These are phyloP conservation scores for Lantana camara DNA, from an alignment of 257 asterid species.

Conservation along the genomic window DNA sequence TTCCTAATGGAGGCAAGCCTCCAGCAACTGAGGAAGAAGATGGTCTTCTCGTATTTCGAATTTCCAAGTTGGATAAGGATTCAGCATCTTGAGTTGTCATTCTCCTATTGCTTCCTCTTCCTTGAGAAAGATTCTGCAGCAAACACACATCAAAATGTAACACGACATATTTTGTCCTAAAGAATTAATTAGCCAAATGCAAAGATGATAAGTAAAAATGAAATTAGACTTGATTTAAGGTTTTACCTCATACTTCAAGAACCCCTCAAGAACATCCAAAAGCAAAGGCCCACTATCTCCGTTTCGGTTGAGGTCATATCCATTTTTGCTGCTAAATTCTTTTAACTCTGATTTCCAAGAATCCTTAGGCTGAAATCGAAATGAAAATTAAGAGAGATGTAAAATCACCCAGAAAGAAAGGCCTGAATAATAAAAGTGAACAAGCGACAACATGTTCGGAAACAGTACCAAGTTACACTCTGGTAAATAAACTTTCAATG, in stretches of 20 bases:
- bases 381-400: conserved; percentile 15
- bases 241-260: conserved; percentile 93
- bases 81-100: conserved; percentile 56
- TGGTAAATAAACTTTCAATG: conserved; percentile 83
- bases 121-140: conserved; percentile 88
- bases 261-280: conserved; percentile 97
- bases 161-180: neutral
- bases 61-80: conserved; percentile 58
- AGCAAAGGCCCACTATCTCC: conserved; percentile 95
- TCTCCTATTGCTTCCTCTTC: conserved; percentile 80
- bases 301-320: conserved; percentile 87
- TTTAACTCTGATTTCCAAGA: conserved; percentile 91
- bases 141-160: conserved; percentile 15
- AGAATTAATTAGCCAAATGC: no score
- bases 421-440: neutral
- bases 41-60: conserved; percentile 71
- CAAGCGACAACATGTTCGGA: conserved; percentile 14
- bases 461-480: conserved; percentile 79
- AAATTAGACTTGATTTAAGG: neutral
- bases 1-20: conserved; percentile 94
- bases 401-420: conserved; percentile 5
- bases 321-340: conserved; percentile 91
- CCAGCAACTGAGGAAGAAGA: conserved; percentile 88
- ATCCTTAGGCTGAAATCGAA: conserved; percentile 72
- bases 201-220: no score